Base-by-base conservation (phyloP, 2,329 filamentous ascomycete species). In the Trichoderma atrobrunneum region DNA sequence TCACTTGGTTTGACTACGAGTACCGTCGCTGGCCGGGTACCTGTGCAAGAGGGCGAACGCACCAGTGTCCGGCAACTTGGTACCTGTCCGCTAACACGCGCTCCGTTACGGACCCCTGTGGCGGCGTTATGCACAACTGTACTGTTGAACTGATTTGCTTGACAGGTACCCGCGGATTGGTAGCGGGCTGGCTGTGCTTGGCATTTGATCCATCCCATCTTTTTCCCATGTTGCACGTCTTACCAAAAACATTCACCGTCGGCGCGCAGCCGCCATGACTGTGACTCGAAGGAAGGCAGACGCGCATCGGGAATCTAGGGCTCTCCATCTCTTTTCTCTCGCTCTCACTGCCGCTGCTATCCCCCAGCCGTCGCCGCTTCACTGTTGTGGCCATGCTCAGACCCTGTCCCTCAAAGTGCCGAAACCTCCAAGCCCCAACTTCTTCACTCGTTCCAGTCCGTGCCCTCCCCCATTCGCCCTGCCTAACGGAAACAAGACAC, bases 181-280 rank as follows among this genome's bases (percentile, higher is more conserved):
- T 36, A 34, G 57, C 66, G 66, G 34, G 34, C 34, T 36, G 34
- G 67, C 67, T 62, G 67, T 70, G 67, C 67, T 34, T 6, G 54
- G 24, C 56, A n/a, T 26, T 11, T 32, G 8, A 5, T 10, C 18
- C 56, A 59, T 59, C 56, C 39, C 7, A 57, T 57, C 26, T 56
- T 24, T n/a, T 10, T n/a, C 1, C 18, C 18, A 60, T 60, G 21
- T 60, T 32, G 6, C 30, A 26, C 34, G 26, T 16, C 34, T 68
- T 43, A 32, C 39, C 66, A 60, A 60, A 60, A 69, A 61, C 36
- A 36, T 16, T 69, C 66, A 69, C 66, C 66, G 54, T 69, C 36
- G 48, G 4, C 34, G 48, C 48, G 48, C 60, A 39, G 30, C 32
- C 30, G 28, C 48, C 64, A 10, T 5, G 21, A 12, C 66, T 48